Evolutionary conservation across 1,139 yeast genomes (phyloP).

Genomic region (Zygotorulaspora mrakii): DNA sequence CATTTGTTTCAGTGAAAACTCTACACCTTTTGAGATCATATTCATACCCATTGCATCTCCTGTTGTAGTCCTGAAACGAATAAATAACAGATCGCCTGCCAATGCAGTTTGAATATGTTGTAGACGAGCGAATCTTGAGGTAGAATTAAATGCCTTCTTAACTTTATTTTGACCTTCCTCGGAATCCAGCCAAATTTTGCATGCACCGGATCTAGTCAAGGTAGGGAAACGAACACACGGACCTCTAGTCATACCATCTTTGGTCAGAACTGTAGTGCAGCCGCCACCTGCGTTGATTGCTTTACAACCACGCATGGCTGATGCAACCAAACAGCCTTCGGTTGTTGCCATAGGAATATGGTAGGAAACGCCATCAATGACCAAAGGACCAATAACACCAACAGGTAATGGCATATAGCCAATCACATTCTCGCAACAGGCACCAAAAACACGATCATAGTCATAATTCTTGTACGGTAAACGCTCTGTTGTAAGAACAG

Average conservation of each 20-base stretch:
- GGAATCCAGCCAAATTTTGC: constrained; percentile 92
- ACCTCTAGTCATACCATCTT: constrained; percentile 99
- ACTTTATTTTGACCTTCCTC: constrained; percentile 83
- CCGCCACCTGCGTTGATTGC: constrained; percentile 98
- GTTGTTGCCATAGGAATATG: constrained; percentile 99
- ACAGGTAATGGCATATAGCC: constrained; percentile 95
- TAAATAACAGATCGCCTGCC: constrained; percentile 87
- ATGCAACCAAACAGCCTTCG: constrained; percentile 97
- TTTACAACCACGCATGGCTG: constrained; percentile 98
- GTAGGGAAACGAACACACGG: constrained; percentile 91
- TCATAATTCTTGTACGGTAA: constrained; percentile 83
- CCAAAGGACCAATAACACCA: constrained; percentile 95
- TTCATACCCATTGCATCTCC: constrained; percentile 99
- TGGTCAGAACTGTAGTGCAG: constrained; percentile 82
- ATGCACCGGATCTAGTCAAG: constrained; percentile 84
- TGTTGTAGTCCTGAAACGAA: constrained; percentile 93
- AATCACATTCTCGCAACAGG: constrained; percentile 97
- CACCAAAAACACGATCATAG: constrained; percentile 94
- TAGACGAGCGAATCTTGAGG: constrained; percentile 94
- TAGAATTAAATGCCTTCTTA: constrained; percentile 90
- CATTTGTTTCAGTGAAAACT: constrained; percentile 78
- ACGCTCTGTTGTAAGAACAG: constrained; percentile 65
- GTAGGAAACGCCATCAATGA: constrained; percentile 80
- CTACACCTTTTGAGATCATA: constrained; percentile 98
- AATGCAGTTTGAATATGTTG: constrained; percentile 87